Evolutionary conservation across 2,329 filamentous ascomycete species (phyloP).

Genomic region (Fusarium globosum): DNA sequence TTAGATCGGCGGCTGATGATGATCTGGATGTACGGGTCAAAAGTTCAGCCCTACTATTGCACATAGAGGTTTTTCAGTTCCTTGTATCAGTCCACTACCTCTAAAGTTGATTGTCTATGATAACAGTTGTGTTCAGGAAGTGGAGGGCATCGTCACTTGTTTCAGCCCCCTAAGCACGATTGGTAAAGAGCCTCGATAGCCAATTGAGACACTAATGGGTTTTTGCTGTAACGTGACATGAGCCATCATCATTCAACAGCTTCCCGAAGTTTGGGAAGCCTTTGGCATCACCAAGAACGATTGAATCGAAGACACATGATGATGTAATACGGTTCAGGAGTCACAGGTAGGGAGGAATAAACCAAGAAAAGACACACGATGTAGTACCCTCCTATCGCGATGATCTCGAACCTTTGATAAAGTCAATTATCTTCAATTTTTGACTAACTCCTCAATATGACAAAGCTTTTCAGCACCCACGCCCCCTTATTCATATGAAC

Average conservation of each 20-base stretch:
- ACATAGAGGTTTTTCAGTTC: rapidly evolving
- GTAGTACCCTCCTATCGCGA: background rate
- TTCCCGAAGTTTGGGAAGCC: background rate
- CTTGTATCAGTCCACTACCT: too few species aligned
- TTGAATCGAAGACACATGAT: background rate
- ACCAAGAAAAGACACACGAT: background rate
- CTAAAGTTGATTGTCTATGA: background rate
- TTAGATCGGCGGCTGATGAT: too few species aligned
- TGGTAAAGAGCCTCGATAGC: background rate
- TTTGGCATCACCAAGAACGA: background rate
- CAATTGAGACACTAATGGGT: background rate
- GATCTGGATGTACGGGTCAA: background rate
- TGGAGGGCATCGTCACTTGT: background rate
- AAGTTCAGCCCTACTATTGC: too few species aligned
- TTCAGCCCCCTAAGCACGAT: background rate
- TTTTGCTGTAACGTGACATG: background rate
- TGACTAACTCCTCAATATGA: conserved; percentile 4
- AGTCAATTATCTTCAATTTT: conserved; percentile 2
- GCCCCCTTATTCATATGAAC: background rate
- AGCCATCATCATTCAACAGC: background rate
- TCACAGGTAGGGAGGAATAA: background rate
- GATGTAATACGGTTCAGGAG: background rate
- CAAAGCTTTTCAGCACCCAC: background rate
- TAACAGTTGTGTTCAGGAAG: background rate
- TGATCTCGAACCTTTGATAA: background rate